Base-by-base conservation (phyloP, 352 stramenopile species). In the Phytophthora fragariae region DNA sequence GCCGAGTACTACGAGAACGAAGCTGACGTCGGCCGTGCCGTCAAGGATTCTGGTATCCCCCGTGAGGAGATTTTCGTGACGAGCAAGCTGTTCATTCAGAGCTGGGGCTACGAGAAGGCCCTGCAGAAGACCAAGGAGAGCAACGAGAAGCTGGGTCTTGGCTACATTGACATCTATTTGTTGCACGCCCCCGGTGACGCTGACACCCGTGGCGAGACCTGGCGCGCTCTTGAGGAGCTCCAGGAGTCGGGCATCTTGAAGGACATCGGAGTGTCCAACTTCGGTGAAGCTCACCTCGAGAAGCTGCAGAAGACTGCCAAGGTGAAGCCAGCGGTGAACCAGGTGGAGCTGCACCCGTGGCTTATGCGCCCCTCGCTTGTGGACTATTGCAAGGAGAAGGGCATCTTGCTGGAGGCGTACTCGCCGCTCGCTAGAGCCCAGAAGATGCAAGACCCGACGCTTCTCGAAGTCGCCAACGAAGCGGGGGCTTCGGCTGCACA, bases 181-280 rank as follows among this genome's bases (percentile, higher is more conserved):
- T 55, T 96, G 17, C 90, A 85, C 71, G 94, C 81, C 62, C 93
- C 75, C 54, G 87, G 68, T 12, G 85, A 77, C 21, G 76, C 27
- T 17, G 70, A 35, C 10, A 85, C 64, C 1, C 82, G 85, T 29
- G 68, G 72, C 3, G 85, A 90, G 21, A 74, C 73, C 1, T 91
- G 83, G 79, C 73, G 72, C n/a, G 83, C 83, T 46, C 72, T 93
- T 1, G 80, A 90, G 41, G 79, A 90, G n/a, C 66, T 84, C 15
- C 80, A 84, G 21, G 21, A 68, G 9, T 57, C 79, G 35, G 93
- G 92, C 0, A 71, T 95, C 12, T 59, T 95, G 52, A 80, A 82
- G 54, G 86, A 95, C 57, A 95, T 97, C 65, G 93, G 94, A 41
- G 91, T 98, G 33, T 97, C 84, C 24, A 98, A 98, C 74, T 98